Evolutionary conservation across 2,329 filamentous ascomycete species (phyloP), one percentile per base, ranked within the genome.

Genomic region (Bipolaris bicolor): DNA sequence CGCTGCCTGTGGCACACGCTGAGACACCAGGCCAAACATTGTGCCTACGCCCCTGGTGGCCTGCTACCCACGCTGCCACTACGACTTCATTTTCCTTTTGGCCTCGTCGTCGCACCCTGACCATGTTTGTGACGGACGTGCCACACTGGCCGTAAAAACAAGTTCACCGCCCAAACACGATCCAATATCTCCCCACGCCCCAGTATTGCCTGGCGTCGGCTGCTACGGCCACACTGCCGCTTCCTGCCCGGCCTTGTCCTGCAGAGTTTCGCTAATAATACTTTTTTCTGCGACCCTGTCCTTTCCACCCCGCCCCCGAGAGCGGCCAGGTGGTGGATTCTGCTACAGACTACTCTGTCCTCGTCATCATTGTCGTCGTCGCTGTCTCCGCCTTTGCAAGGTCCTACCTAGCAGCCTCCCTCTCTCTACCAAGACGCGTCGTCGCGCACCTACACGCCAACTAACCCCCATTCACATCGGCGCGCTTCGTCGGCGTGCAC

Each of bases 1-100:
- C 26, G 34, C 56, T 29, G 51, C 52, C 55, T 47, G 51, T 46
- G 46, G 54, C 55, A 51, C 55, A 55, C 50, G 20, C 49, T 52
- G 54, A 57, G 49, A 57, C 54, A 49, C 18, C 31, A 55, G 45
- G 43, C 54, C 43, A 57, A 53, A 57, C 54, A 20, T 15, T 18
- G 31, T 22, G 16, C 26, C 29, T 2, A 49, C 40, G 22, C 31
- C 26, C n/a, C 43, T 15, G 10, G 52, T 29, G 18, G 1, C n/a
- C 18, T 31, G 4, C 10, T 11, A 31, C 11, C 24, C 24, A 15
- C 49, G 46, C 52, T 50, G 41, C 50, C 24, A 18, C 18, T 26
- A n/a, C 37, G 37, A 49, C 51, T 29, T 20, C 13, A 31, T 31
- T 13, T 31, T 31, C 29, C 29, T 31, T 31, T 31, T 31, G 29